These are phyloP conservation scores for Cyberlindnera bimundalis DNA, from an alignment of 805 yeast species.

Conservation along the genomic window DNA sequence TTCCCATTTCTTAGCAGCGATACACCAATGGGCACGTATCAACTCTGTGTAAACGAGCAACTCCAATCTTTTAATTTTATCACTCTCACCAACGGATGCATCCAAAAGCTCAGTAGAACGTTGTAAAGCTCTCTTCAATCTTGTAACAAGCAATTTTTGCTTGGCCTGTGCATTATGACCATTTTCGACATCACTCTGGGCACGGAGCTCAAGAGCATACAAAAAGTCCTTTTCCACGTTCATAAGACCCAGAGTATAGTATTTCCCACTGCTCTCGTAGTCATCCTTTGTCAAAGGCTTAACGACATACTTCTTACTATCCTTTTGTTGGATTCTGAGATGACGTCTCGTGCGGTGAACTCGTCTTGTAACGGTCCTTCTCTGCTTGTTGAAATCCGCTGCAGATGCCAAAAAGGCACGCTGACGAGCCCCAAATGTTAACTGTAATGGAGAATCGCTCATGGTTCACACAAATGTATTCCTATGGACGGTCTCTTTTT, in stretches of 20 bases:
- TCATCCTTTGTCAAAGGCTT: constrained; percentile 48
- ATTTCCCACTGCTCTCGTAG: constrained; percentile 47
- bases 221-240: constrained; percentile 78
- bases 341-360: constrained; percentile 63
- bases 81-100: constrained; percentile 35
- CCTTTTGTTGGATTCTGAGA: constrained; percentile 58
- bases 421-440: constrained; percentile 50
- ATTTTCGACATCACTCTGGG: constrained; percentile 48
- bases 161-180: constrained; percentile 27
- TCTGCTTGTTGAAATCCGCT: constrained; percentile 66
- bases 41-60: constrained; percentile 43
- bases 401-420: constrained; percentile 62
- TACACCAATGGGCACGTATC: constrained; percentile 46
- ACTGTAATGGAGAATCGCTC: constrained; percentile 28
- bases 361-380: constrained; percentile 56
- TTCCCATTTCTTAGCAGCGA: constrained; percentile 55
- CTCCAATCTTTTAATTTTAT: constrained; percentile 34
- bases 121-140: constrained; percentile 60
- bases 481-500: no score
- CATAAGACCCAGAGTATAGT: constrained; percentile 57
- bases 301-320: constrained; percentile 57
- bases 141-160: constrained; percentile 55
- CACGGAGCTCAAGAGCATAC: constrained; percentile 60
- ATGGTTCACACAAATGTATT: no score
- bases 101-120: constrained; percentile 40